Evolutionary conservation across 352 stramenopile species (phyloP), one percentile per base, ranked within the genome.

Genomic region (Phytophthora ohioensis): DNA sequence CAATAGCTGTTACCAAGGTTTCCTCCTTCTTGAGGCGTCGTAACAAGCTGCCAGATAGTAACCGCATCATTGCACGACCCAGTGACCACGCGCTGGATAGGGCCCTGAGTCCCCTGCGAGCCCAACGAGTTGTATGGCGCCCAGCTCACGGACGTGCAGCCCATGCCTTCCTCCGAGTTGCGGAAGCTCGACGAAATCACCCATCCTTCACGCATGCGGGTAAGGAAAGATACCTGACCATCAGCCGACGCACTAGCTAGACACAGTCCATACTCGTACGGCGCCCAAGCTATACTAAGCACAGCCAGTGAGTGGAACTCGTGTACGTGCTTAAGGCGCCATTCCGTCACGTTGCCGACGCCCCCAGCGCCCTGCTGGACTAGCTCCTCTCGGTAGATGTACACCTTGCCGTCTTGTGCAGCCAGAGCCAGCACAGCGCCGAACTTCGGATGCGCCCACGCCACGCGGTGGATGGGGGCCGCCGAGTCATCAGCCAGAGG

Each of bases 41-140:
- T 68, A 21, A 76, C 75, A 67, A 90, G 67, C 57, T 86, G 74
- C 85, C 85, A 93, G 36, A 94, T 81, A 47, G 75, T 85, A 47
- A 92, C 73, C 13, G 78, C 57, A 15, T 84, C 75, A 67, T 92
- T 92, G 48, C 64, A 85, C 11, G 87, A 93, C 35, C 81, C 89
- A 34, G 85, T 92, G 30, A 92, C 82, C 51, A 96, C 81, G 39
- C 89, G 87, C 57, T 94, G 85, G 36, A 94, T 73, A 0, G 83
- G 82, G 3, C 87, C 87, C 55, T 85, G 75, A 1, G 79, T 13
- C 7, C 84, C 84, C 39, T 96, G 89, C 2, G 84, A 90, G 4
- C 89, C 87, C n/a, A 94, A 71, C 38, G 89, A 93, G 58, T 94
- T 96, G 84, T 94, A 96, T 13, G 89, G 89, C 27, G 89, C 89